Conservation (phyloP, 1,284 basidiomycete species). For the Ustilago lituana region DNA sequence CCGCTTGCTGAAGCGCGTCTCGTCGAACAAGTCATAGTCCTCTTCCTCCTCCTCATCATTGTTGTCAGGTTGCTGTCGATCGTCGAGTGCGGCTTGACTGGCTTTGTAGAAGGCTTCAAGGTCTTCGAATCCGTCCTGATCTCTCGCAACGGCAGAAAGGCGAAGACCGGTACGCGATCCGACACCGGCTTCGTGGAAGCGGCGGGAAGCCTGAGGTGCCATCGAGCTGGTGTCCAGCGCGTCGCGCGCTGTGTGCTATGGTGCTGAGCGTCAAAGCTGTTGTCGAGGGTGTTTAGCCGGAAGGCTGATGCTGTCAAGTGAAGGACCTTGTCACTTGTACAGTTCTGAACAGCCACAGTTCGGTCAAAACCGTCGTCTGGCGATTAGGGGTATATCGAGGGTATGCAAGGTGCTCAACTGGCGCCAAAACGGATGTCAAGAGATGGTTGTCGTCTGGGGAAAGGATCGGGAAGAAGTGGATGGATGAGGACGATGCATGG, state of each 20-base stretch:
- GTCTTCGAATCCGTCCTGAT: constrained; percentile 75
- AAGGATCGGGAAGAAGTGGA: constrained; percentile 10
- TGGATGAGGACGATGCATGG: not conserved
- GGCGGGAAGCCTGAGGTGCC: constrained; percentile 43
- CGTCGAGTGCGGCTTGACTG: constrained; percentile 62
- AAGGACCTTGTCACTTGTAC: too few relatives aligned
- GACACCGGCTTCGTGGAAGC: constrained; percentile 62
- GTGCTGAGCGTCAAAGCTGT: too few relatives aligned
- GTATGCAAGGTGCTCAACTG: too few relatives aligned
- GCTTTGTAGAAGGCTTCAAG: constrained; percentile 63
- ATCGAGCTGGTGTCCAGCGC: not conserved
- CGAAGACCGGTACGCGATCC: constrained; percentile 64
- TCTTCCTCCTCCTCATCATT: constrained; percentile 73
- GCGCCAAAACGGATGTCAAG: too few relatives aligned
- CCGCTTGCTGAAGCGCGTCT: constrained; percentile 20
- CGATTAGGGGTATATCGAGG: too few relatives aligned
- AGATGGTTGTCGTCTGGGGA: too few relatives aligned
- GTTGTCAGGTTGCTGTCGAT: constrained; percentile 66
- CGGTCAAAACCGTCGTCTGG: too few relatives aligned
- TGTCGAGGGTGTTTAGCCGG: too few relatives aligned
- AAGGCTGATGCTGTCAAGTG: too few relatives aligned
- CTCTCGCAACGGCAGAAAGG: constrained; percentile 62
- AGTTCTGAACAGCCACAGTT: too few relatives aligned
- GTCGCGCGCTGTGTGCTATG: not conserved
- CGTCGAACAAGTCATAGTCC: constrained; percentile 64